Percentiles rank a stretch among this genome's conserved stretches.
Conservation (phyloP, 228 moss, liverwort and hornwort genomes). For the Sphagnum fallax region DNA sequence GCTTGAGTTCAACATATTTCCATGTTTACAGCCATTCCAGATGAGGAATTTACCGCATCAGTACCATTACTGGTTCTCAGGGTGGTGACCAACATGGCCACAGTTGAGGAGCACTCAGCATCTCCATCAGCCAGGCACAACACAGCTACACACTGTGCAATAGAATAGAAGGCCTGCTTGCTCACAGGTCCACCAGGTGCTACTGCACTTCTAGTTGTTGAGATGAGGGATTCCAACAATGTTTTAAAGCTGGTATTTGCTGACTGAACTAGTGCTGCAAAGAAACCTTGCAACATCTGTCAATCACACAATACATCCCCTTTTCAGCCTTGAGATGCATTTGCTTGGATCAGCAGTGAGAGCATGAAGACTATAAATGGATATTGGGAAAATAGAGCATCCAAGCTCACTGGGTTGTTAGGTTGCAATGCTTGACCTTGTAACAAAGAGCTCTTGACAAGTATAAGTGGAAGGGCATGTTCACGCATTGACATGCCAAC, state of each 20-base stretch:
- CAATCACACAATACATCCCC: slow-evolving; percentile 19
- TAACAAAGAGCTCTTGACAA: slow-evolving; percentile 90
- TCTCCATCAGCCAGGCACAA: slow-evolving; percentile 95
- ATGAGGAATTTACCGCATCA: slow-evolving; percentile 62
- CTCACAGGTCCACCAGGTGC: slow-evolving; percentile 88
- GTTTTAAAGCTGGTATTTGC: slow-evolving; percentile 97
- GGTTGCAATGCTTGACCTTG: slow-evolving; percentile 94
- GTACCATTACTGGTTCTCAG: slow-evolving; percentile 68
- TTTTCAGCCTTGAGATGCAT: slow-evolving; percentile 1
- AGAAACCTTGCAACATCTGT: slow-evolving; percentile 98
- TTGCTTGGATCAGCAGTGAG: too few relatives aligned
- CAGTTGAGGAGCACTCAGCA: slow-evolving; percentile 87
- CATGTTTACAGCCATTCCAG: neutral
- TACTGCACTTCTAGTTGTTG: slow-evolving; percentile 86
- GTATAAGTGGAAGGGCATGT: slow-evolving; percentile 82
- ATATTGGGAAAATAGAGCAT: neutral
- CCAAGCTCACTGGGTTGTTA: neutral
- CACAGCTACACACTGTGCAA: slow-evolving; percentile 95
- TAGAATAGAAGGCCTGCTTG: slow-evolving; percentile 98
- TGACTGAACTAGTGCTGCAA: slow-evolving; percentile 92
- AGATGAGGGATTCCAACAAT: slow-evolving; percentile 86
- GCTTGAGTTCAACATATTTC: neutral
- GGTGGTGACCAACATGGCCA: slow-evolving; percentile 81
- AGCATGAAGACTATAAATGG: too few relatives aligned
- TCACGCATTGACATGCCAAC: slow-evolving; percentile 90